phyloP scores from a whole-genome alignment of 352 stramenopile genomes.

The Pythium vanterpoolii region DNA sequence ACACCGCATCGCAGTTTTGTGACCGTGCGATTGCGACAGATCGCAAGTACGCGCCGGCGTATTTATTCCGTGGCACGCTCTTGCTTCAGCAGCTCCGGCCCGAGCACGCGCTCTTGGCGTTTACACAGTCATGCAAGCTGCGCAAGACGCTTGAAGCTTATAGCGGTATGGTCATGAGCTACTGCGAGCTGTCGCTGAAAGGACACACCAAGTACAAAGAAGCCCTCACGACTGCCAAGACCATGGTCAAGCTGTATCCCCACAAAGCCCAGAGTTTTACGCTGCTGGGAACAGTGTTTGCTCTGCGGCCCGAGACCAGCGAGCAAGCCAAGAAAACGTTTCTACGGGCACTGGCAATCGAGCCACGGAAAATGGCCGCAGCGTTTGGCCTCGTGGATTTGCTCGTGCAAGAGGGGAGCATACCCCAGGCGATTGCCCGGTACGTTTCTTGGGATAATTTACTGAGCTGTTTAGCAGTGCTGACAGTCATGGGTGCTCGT shows the following conservation, averaged over 20 bases:
- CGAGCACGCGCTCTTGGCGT: slow-evolving; percentile 59
- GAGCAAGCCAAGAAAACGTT: slow-evolving; percentile 59
- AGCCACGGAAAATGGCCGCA: slow-evolving; percentile 55
- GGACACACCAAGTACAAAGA: slow-evolving; percentile 75
- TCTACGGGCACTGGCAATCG: slow-evolving; percentile 53
- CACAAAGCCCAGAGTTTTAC: slow-evolving; percentile 65
- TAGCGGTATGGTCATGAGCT: slow-evolving; percentile 67
- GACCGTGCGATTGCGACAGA: slow-evolving; percentile 54
- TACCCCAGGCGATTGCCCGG: slow-evolving; percentile 54
- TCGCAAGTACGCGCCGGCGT: slow-evolving; percentile 39
- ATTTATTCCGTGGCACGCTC: slow-evolving; percentile 59
- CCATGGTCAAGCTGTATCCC: slow-evolving; percentile 65
- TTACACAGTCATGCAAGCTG: slow-evolving; percentile 63
- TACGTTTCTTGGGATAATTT: slow-evolving; percentile 19
- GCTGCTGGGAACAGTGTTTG: slow-evolving; percentile 72
- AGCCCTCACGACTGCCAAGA: slow-evolving; percentile 61
- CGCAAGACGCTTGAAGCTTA: slow-evolving; percentile 61
- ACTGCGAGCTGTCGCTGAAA: slow-evolving; percentile 61
- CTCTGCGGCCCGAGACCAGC: slow-evolving; percentile 55
- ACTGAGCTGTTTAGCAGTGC: background rate
- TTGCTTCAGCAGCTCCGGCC: slow-evolving; percentile 60
- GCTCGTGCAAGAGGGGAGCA: slow-evolving; percentile 52
- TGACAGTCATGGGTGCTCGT: background rate
- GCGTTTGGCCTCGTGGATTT: slow-evolving; percentile 73
- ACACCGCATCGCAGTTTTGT: slow-evolving; percentile 67